Evolutionary conservation across 495 filamentous ascomycete genomes (phyloP), one percentile per base, ranked within the genome.

Genomic region (Tuber microsphaerosporum): DNA sequence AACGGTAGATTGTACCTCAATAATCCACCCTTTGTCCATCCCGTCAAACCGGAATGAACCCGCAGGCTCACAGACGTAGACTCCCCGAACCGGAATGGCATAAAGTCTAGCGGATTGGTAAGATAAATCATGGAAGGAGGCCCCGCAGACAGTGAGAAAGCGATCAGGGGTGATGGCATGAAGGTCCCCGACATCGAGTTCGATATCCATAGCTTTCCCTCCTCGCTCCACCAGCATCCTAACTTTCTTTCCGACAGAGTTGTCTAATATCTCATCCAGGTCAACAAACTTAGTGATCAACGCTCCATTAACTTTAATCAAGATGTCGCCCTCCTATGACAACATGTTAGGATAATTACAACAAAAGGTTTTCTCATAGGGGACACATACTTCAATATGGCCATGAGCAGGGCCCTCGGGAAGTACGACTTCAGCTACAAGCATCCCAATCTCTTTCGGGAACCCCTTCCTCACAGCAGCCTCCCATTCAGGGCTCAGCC

Each of bases 41-140:
- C 80, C 80, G 79, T 99, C 95, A 72, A 98, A 92, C 71, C 93
- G 90, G 86, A 97, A 99, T 8, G 94, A 97, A 16, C 95, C 96
- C 14, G 93, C 92, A 3, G 96, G 92, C 83, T 99, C 95, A 82
- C 94, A 97, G 69, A 97, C 91, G 83, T 92, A 99, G 26, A 99
- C 95, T 46, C 95, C 93, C 80, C 93, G 92, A 75, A 91, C 91
- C 6, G 95, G 89, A 65, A 99, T 93, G 45, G 94, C 95, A 83
- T 97, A 98, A 4, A 97, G 87, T 7, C 95, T 91, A 20, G 96
- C 92, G 83, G 97, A 92, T 83, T 98, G 96, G 84, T 99, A 99
- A 0, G 95, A 99, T 22, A 98, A 87, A 82, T 96, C 87, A 83
- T 99, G 95, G 85, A 99, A 97, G 70, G 93, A 92, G 31, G 90